phyloP scores from a whole-genome alignment of 805 yeast species.

The Wilhelminamyces savonicus region DNA sequence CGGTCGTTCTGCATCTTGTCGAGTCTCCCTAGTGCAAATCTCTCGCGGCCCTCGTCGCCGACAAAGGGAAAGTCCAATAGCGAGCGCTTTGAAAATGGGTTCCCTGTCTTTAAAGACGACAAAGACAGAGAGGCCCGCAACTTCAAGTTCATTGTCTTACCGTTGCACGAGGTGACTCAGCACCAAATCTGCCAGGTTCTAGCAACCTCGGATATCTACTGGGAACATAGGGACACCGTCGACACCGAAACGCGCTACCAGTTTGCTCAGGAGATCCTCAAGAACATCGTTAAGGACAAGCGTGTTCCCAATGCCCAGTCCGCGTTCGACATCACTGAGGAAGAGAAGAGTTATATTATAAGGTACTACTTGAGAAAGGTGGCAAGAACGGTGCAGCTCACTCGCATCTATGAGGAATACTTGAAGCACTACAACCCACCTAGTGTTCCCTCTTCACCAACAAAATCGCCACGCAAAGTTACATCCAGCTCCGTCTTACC shows the following conservation, averaged over 20 bases:
- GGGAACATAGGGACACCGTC: slow-evolving; percentile 45
- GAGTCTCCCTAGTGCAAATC: slow-evolving; percentile 33
- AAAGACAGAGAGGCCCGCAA: slow-evolving; percentile 14
- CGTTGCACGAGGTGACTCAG: slow-evolving; percentile 9
- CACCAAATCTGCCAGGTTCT: slow-evolving; percentile 21
- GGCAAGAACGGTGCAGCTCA: slow-evolving; percentile 61
- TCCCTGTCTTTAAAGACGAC: slow-evolving; percentile 16
- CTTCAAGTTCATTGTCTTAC: slow-evolving; percentile 17
- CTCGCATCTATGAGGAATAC: slow-evolving; percentile 46
- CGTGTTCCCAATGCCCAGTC: slow-evolving; percentile 1
- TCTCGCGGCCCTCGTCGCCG: slow-evolving; percentile 15
- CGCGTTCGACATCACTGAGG: slow-evolving; percentile 15
- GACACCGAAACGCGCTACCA: slow-evolving; percentile 28
- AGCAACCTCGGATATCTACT: slow-evolving; percentile 45
- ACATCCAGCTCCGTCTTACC: slow-evolving; percentile 1
- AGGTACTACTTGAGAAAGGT: slow-evolving; percentile 41
- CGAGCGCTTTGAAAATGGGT: slow-evolving; percentile 2
- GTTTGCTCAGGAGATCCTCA: slow-evolving; percentile 27
- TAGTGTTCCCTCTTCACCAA: slow-evolving; percentile 1
- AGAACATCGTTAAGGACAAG: slow-evolving; percentile 4
- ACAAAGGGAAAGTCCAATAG: slow-evolving; percentile 7
- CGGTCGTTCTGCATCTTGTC: slow-evolving; percentile 54
- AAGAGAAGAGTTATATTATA: slow-evolving; percentile 39
- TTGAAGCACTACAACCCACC: slow-evolving; percentile 12
- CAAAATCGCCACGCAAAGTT: not conserved